phyloP scores from a whole-genome alignment of 225 moss, liverwort and hornwort species.

The Physcomitrium patens region DNA sequence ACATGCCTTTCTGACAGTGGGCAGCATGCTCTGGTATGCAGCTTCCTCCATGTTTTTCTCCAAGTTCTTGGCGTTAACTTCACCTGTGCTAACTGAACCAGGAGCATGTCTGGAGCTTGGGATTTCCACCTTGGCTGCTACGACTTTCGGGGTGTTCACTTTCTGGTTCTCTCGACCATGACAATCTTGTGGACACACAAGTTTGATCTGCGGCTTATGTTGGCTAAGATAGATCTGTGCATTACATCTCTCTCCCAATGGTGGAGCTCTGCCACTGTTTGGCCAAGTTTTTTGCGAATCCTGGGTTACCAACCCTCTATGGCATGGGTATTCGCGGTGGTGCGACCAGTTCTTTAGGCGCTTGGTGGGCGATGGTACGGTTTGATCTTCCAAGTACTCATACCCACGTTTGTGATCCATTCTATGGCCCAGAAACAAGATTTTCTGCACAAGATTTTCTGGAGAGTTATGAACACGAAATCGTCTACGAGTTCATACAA shows the following conservation, averaged over 20 bases:
- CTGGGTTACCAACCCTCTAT: background rate
- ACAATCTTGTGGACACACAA: constrained; percentile 17
- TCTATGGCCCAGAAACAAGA: background rate
- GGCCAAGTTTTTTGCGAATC: background rate
- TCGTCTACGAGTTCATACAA: background rate
- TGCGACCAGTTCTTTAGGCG: constrained; percentile 49
- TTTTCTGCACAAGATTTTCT: background rate
- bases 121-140: background rate
- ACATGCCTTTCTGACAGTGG: constrained; percentile 39
- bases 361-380: constrained; percentile 40
- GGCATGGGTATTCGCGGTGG: constrained; percentile 22
- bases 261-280: background rate
- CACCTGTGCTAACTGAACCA: constrained; percentile 15
- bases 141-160: background rate
- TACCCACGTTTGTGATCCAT: constrained; percentile 57
- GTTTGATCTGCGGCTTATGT: constrained; percentile 37
- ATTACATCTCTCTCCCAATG: constrained; percentile 15
- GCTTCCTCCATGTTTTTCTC: constrained; percentile 39
- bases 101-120: background rate
- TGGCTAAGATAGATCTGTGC: constrained; percentile 33
- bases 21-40: constrained; percentile 35
- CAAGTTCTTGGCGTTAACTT: background rate
- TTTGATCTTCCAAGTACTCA: constrained; percentile 40
- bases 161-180: constrained; percentile 16
- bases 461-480: too few species aligned